These are phyloP conservation scores for Artomyces pyxidatus DNA, from an alignment of 768 basidiomycete species.

Conservation along the genomic window DNA sequence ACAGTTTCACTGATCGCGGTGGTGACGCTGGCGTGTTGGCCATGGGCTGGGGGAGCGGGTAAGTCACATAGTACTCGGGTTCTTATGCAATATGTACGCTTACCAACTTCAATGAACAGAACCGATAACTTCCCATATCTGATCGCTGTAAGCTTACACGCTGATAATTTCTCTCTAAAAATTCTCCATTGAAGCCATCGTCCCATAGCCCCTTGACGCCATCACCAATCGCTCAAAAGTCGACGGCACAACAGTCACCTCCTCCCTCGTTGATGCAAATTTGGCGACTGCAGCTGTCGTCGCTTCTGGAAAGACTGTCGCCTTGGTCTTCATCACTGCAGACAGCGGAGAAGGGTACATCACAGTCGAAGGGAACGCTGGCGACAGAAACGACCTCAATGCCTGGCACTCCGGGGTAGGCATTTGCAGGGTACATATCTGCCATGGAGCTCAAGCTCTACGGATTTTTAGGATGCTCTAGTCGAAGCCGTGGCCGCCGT, in stretches of 20 bases:
- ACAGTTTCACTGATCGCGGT: slow-evolving; percentile 41
- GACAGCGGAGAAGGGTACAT: slow-evolving; percentile 81
- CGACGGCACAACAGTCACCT: slow-evolving; percentile 1
- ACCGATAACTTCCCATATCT: slow-evolving; percentile 4
- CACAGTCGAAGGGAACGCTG: slow-evolving; percentile 64
- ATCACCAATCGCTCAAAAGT: slow-evolving; percentile 1
- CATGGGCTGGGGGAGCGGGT: slow-evolving; percentile 41
- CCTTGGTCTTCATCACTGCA: slow-evolving; percentile 69
- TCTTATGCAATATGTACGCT: too few relatives aligned
- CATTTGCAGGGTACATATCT: neutral
- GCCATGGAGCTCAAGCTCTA: neutral
- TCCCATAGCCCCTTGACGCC: neutral
- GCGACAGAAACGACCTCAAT: slow-evolving; percentile 36
- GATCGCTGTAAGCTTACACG: neutral
- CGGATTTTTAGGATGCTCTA: slow-evolving; percentile 25
- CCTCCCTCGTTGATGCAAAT: neutral
- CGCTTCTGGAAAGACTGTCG: slow-evolving; percentile 40
- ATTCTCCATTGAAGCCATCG: neutral
- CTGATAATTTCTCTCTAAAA: neutral
- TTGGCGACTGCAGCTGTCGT: neutral
- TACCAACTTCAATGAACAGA: neutral
- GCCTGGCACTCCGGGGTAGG: neutral
- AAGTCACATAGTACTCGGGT: too few relatives aligned
- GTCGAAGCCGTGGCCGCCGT: slow-evolving; percentile 58
- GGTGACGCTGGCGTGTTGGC: slow-evolving; percentile 54